Base-by-base conservation (phyloP, 73 alveolate species). In the Paraurostyla sp. region DNA sequence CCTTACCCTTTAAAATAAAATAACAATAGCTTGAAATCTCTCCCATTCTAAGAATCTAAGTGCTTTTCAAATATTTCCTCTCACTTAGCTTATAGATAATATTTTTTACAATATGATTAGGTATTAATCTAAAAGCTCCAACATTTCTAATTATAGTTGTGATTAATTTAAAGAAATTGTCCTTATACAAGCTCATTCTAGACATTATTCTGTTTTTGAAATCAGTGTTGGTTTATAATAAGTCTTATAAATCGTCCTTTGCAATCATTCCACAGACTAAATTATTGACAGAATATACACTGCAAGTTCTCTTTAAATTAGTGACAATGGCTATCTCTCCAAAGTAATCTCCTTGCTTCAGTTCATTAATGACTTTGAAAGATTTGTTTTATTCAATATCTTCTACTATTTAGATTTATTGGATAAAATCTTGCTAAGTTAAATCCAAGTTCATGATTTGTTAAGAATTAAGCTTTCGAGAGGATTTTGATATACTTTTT, bases 321-420 rank as follows among this genome's bases (percentile, higher is more conserved):
- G 95, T 82, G 11, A 90, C 35, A 0, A 68, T 43, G 0, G 91
- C 32, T 7, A 89, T 80, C 60, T 89, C 94, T 52, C 94, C 94
- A 62, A 89, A 89, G 80, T 71, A 89, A 30, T 89, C 78, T 18
- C 94, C 94, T 43, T 68, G 46, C 33, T 33, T 62, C 0, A 89
- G 80, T 35, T 81, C 89, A 54, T 89, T 89, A n/a, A 88, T 59
- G 0, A 78, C 73, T 6, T 29, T 45, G 45, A 41, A 68, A 46
- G 13, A 15, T 46, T 46, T 18, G 13, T 46, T 15, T 46, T 46
- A 13, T 46, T 46, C 57, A 46, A 15, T 18, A 46, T 46, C 18
- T 46, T 15, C 13, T 46, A 15, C 18, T 46, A 13, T 46, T 46
- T 15, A 15, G 13, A 13, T 46, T 46, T 18, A 46, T 46, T 18